Evolutionary conservation across 768 basidiomycete genomes (phyloP), one percentile per base, ranked within the genome.

Genomic region (Termitomyces sp.): DNA sequence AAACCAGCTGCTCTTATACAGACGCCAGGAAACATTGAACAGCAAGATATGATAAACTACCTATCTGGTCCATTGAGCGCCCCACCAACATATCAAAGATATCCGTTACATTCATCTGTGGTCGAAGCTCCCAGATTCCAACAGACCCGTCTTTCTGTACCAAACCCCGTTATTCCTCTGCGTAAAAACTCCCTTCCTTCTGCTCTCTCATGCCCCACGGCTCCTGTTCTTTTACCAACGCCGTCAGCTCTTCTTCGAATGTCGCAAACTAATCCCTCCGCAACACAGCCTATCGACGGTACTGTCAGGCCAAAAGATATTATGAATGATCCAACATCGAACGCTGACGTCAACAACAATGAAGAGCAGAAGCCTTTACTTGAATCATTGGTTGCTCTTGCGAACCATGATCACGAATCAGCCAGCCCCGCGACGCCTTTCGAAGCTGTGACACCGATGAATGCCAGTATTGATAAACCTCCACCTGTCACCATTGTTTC

Each of bases 21-120:
- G 6, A 32, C 30, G 12, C 34, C 22, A 17, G 19, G 22, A 21
- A 51, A 45, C 15, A 26, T 22, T 12, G 38, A 35, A 0, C 21
- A 30, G 17, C 34, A 47, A 11, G 19, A n/a, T 5, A 22, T 24
- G 32, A n/a, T 14, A 9, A 22, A 40, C n/a, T 54, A 43, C 26
- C 40, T 48, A 38, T 30, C 57, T 22, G 53, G 48, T 44, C 57
- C 57, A 22, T 34, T 52, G 30, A 61, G 47, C 42, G 51, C 54
- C 12, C n/a, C 48, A 14, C 37, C 52, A 10, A 19, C 42, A 47
- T 21, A 49, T 30, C 60, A 51, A 38, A 24, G 14, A 38, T 26
- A 50, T 38, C 49, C 49, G 24, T 50, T 40, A 6, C 37, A 28
- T 12, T 40, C 37, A 28, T 17, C 24, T 50, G 37, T n/a, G 14